These are phyloP conservation scores for Emergomyces pasteurianus DNA, from an alignment of 2,329 filamentous ascomycete species.

Conservation along the genomic window DNA sequence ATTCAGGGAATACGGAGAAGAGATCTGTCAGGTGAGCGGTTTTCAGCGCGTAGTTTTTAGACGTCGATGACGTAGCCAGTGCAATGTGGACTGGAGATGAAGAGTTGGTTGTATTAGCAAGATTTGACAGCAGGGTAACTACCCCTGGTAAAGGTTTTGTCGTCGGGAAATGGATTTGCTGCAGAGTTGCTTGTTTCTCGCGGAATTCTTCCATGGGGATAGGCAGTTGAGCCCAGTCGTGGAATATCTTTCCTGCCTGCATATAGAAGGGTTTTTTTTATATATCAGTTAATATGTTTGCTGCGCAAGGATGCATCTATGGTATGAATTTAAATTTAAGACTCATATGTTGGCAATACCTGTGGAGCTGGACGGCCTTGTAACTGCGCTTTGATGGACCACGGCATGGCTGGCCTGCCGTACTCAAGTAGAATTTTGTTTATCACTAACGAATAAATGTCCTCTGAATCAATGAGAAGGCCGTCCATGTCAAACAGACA, in stretches of 20 bases:
- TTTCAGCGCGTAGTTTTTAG: conserved; percentile 64
- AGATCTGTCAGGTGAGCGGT: conserved; percentile 43
- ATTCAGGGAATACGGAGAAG: conserved; percentile 49
- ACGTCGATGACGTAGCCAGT: conserved; percentile 69
- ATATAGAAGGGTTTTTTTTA: background rate
- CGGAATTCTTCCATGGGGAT: conserved; percentile 59
- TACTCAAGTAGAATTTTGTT: conserved; percentile 72
- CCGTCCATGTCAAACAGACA: conserved; percentile 99
- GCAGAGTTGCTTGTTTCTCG: conserved; percentile 48
- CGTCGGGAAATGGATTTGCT: conserved; percentile 58
- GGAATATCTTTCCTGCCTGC: conserved; percentile 51
- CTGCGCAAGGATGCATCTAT: background rate
- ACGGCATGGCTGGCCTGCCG: conserved; percentile 63
- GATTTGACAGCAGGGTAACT: conserved; percentile 46
- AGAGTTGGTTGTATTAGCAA: conserved; percentile 23
- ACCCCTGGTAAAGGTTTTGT: conserved; percentile 74
- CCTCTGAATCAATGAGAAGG: conserved; percentile 85
- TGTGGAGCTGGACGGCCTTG: conserved; percentile 53
- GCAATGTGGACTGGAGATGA: conserved; percentile 58
- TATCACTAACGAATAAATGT: conserved; percentile 71
- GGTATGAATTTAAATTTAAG: background rate
- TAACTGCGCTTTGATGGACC: conserved; percentile 85
- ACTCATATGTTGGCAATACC: conserved; percentile 20
- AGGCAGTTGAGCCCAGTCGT: conserved; percentile 76
- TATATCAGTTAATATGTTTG: background rate